Percentiles rank a stretch among this genome's conserved stretches.
Conservation (phyloP, 305 asterid genomes). For the Plantago rigida region DNA sequence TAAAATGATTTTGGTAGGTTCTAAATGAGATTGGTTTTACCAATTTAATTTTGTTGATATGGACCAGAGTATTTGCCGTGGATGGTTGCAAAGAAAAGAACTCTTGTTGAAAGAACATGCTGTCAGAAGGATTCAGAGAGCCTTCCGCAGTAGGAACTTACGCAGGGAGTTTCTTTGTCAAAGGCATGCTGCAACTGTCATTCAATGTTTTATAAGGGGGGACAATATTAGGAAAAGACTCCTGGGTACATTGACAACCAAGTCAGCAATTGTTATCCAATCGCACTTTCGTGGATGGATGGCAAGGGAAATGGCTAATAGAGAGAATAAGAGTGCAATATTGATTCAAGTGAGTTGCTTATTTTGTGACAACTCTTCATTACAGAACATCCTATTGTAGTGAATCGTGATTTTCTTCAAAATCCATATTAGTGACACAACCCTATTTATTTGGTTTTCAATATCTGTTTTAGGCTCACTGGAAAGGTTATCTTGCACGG, state of each 20-base stretch:
- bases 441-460: not conserved
- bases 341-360: slow-evolving; percentile 64
- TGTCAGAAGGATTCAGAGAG: slow-evolving; percentile 51
- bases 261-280: slow-evolving; percentile 58
- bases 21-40: no score
- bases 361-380: slow-evolving; percentile 3
- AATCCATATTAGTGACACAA: not conserved
- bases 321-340: slow-evolving; percentile 39
- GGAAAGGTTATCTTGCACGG: slow-evolving; percentile 89
- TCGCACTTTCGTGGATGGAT: slow-evolving; percentile 62
- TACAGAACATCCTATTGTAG: not conserved
- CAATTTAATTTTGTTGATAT: slow-evolving; percentile 12
- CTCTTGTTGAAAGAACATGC: slow-evolving; percentile 47
- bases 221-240: slow-evolving; percentile 58
- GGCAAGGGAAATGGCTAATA: slow-evolving; percentile 39
- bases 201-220: slow-evolving; percentile 70
- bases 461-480: slow-evolving; percentile 44
- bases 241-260: slow-evolving; percentile 39
- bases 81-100: slow-evolving; percentile 56
- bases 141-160: slow-evolving; percentile 44
- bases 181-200: slow-evolving; percentile 45
- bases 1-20: not conserved
- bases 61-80: slow-evolving; percentile 46
- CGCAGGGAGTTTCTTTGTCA: slow-evolving; percentile 35
- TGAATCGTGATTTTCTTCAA: not conserved